These are phyloP conservation scores for Clitoria ternatea DNA, from an alignment of 306 rosid species.

Conservation along the genomic window DNA sequence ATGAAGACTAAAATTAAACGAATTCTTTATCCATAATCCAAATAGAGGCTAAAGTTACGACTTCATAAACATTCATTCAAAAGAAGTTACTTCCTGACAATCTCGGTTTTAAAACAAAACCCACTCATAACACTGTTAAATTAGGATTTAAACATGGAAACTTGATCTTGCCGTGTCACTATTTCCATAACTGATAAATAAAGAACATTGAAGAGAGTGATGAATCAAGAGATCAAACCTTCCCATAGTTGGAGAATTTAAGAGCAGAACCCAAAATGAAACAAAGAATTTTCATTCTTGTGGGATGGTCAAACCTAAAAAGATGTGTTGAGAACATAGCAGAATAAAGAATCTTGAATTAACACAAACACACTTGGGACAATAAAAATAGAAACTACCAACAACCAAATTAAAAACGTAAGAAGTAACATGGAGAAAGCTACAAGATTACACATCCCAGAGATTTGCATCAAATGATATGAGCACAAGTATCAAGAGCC, in stretches of 20 bases:
- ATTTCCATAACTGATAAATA: not conserved
- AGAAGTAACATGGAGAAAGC: not conserved
- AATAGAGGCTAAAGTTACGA: not conserved
- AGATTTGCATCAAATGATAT: too few relatives aligned
- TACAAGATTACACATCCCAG: too few relatives aligned
- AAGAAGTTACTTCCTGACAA: too few relatives aligned
- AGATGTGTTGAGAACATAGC: not conserved
- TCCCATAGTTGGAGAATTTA: conserved; percentile 65
- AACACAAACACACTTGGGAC: not conserved
- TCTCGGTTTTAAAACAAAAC: not conserved
- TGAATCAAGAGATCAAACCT: conserved; percentile 69
- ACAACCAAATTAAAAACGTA: not conserved
- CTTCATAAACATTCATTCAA: conserved; percentile 11
- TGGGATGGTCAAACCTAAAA: conserved; percentile 75
- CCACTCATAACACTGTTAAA: not conserved
- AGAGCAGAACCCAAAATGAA: conserved; percentile 68
- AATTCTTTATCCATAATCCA: conserved; percentile 13
- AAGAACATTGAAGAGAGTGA: not conserved
- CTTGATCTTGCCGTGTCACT: not conserved
- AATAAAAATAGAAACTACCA: not conserved
- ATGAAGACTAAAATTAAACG: too few relatives aligned
- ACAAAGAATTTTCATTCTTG: conserved; percentile 55
- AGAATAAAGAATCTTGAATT: not conserved
- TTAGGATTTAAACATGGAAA: not conserved
- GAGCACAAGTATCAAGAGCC: too few relatives aligned